Base-by-base conservation (phyloP, 768 basidiomycete genomes). In the Tricholoma flavovirens region DNA sequence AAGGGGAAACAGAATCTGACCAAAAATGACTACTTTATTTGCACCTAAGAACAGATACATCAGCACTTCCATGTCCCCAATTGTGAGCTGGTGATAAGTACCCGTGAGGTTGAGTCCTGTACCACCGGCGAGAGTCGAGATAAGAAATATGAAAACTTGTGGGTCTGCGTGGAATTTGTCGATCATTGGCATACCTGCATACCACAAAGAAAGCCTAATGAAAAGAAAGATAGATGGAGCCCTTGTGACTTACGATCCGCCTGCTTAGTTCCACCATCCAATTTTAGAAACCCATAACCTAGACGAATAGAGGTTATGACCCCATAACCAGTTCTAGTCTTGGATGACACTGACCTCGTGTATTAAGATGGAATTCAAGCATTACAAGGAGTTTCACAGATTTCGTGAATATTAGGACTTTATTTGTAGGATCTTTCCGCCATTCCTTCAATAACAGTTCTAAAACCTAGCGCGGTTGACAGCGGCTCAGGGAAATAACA, bases 11-110 rank as follows among this genome's bases (percentile, higher is more conserved):
- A 32, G 52, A 3, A 36, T 46, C 82, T 62, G 59, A 86, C 87
- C 89, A 67, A 96, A 93, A 40, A 94, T 89, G 24, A 94, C 89
- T 19, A 97, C 96, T 71, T 90, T 94, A 66, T 98, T 98, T 3
- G 96, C 94, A 3, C 88, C 88, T 73, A 35, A 22, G 48, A 38
- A 24, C 6, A 15, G 22, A 42, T 49, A 53, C 32, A 29, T 43
- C 19, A 24, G 24, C 19, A 43, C 4, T 26, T 9, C 2, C 17
- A 9, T 22, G 8, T 38, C n/a, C 21, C 17, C 29, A n/a, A 29
- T n/a, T 17, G n/a, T 15, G 22, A 22, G 29, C 26, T 49, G 30
- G 2, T 22, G 12, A 32, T 29, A 32, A 54, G 49, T 58, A 73
- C 75, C 77, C 14, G 91, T 93, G 48, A 97, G 71, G 66, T 95